Base-by-base conservation (phyloP, 2,329 filamentous ascomycete species). In the Colletotrichum chrysophilum region DNA sequence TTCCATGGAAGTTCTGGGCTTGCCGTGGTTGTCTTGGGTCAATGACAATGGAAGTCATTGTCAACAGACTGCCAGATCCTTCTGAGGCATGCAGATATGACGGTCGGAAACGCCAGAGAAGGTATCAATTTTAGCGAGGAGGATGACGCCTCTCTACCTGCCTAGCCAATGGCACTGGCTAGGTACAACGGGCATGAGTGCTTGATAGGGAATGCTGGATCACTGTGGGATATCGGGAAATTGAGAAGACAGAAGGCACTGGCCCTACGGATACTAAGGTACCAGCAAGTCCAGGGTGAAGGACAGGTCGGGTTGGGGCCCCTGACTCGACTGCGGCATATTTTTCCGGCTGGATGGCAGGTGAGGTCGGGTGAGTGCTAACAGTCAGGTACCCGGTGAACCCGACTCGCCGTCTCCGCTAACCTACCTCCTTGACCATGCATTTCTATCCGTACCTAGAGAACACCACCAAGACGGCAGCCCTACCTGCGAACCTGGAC, bases 311-410 rank as follows among this genome's bases (percentile, higher is more conserved):
- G 36, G 12, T 18, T 34, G 16, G n/a, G 56, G 14, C 60, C 68
- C 68, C 7, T 75, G 68, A 62, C 61, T 71, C 68, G 68, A 38
- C 61, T 66, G 66, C 72, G 61, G 61, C 61, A 56, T 71, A 66
- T 71, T 66, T 43, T 71, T 14, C 72, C 67, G 61, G 24, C 58
- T 56, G 56, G 26, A 34, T 56, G 56, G 26, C 26, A 71, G 38
- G 60, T 34, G 28, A 18, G 34, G 38, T 43, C 58, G 48, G 65
- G 30, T 12, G 43, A 70, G 24, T 26, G 28, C 66, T 66, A 13
- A 69, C 68, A 21, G 61, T 52, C 43, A 52, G n/a, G 43, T 13
- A 28, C 55, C 55, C 18, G 43, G 43, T 68, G 55, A n/a, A 32
- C n/a, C 58, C 66, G 21, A 30, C 48, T 60, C 58, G 30, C 38